Percentiles rank a stretch among this genome's conserved stretches.
Conservation (phyloP, 2,329 filamentous ascomycete species). For the Clarireedia monteithiana region DNA sequence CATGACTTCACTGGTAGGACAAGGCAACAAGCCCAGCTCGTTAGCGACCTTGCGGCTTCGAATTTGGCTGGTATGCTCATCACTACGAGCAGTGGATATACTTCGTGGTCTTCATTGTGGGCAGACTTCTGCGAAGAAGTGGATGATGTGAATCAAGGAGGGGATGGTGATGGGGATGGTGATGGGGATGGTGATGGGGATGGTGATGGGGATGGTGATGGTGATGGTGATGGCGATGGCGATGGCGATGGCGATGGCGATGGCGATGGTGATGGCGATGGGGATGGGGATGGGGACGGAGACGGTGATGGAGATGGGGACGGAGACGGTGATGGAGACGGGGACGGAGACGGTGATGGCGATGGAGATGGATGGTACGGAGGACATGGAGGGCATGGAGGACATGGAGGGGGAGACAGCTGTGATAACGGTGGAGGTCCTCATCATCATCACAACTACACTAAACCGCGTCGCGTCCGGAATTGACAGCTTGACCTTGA, state of each 20-base stretch:
- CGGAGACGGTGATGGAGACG: not conserved
- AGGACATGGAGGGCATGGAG: too few species aligned
- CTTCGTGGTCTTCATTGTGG: conserved; percentile 15
- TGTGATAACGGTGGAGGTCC: too few species aligned
- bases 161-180: not conserved
- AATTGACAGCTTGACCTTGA: too few species aligned
- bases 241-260: accelerated
- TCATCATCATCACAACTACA: too few species aligned
- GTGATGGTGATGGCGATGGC: not conserved
- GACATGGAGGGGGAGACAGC: too few species aligned
- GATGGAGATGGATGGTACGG: not conserved
- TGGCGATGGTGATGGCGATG: not conserved
- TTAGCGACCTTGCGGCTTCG: conserved; percentile 14
- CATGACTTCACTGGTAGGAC: conserved; percentile 15
- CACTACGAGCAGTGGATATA: conserved; percentile 18
- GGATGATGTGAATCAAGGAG: conserved; percentile 3
- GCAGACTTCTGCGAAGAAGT: conserved; percentile 8
- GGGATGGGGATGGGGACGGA: too few species aligned
- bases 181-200: not conserved
- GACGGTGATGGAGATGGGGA: not conserved
- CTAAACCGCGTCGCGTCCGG: too few species aligned
- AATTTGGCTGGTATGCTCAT: conserved; percentile 15
- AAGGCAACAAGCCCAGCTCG: conserved; percentile 11
- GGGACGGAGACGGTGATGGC: not conserved
- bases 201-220: not conserved